Conservation (phyloP, 371 early-diverging fungal genomes). For the Rhizopus arrhizus region DNA sequence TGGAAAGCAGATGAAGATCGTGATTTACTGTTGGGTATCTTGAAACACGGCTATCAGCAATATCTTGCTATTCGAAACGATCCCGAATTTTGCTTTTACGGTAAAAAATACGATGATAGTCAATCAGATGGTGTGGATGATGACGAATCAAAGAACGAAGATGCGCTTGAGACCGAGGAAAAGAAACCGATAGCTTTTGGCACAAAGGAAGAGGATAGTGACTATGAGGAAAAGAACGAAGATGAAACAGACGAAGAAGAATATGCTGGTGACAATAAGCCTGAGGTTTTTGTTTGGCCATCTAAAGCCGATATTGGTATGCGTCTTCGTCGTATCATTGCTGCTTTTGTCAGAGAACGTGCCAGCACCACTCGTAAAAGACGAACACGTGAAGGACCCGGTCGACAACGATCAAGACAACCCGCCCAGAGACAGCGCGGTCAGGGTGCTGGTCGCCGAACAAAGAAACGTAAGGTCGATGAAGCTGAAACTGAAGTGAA, state of each 20-base stretch:
- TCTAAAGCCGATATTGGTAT: conserved; percentile 76
- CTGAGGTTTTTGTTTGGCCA: conserved; percentile 58
- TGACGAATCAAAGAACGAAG: conserved; percentile 7
- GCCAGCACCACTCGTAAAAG: conserved; percentile 46
- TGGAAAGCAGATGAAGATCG: conserved; percentile 86
- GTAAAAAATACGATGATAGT: conserved; percentile 57
- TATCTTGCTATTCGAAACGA: conserved; percentile 68
- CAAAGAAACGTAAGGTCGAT: conserved; percentile 72
- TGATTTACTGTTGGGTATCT: conserved; percentile 78
- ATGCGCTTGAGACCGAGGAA: conserved; percentile 2
- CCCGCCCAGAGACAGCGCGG: conserved; percentile 45
- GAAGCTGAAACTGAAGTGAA: conserved; percentile 66
- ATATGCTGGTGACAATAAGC: neutral
- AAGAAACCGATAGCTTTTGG: conserved; percentile 5
- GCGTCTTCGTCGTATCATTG: conserved; percentile 71
- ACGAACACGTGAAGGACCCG: conserved; percentile 29
- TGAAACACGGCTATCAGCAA: conserved; percentile 82
- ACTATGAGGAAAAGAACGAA: conserved; percentile 7
- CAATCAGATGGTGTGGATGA: conserved; percentile 33
- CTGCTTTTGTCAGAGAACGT: conserved; percentile 67
- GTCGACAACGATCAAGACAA: conserved; percentile 50
- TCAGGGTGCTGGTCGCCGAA: conserved; percentile 62
- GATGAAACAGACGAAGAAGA: conserved; percentile 15
- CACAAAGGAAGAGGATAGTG: conserved; percentile 25
- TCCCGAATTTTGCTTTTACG: conserved; percentile 70